A percentile compares a stretch with the other conserved stretches of the same genome.
Conservation (phyloP, 2,329 filamentous ascomycete genomes). For the Fusarium fracticaudum region DNA sequence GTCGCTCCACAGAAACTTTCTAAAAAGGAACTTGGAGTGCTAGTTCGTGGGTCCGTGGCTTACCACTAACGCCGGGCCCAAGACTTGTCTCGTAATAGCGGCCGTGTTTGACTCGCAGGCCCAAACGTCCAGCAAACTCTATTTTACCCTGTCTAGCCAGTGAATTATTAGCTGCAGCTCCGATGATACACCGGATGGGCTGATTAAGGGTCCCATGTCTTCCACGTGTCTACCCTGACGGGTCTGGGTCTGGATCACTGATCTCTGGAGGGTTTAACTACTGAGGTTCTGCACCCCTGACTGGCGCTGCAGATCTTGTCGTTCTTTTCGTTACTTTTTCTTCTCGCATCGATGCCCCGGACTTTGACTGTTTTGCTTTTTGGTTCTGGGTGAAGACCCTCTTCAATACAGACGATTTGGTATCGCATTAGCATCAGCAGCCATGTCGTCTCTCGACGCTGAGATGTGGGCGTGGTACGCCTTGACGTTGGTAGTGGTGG, state of each 20-base stretch:
- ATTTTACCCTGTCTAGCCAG: neutral
- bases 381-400: slow-evolving; percentile 1
- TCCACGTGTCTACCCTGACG: slow-evolving; percentile 1
- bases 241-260: neutral
- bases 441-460: slow-evolving; percentile 41
- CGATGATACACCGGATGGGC: neutral
- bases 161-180: neutral
- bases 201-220: neutral
- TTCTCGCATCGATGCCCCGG: neutral
- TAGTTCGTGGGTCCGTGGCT: slow-evolving; percentile 1
- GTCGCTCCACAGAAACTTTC: neutral
- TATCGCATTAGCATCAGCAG: neutral
- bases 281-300: slow-evolving; percentile 9
- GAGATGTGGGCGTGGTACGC: slow-evolving; percentile 57
- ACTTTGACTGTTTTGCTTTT: neutral
- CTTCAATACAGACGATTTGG: neutral
- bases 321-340: neutral
- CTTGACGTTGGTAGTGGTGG: slow-evolving; percentile 50
- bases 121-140: neutral
- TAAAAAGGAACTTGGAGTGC: slow-evolving; percentile 12
- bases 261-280: neutral
- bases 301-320: slow-evolving; percentile 17
- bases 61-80: neutral
- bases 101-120: neutral
- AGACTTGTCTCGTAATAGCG: slow-evolving; percentile 1